Conservation (phyloP, 345 rosid species). For the Arabidopsis thaliana region TAIR10.1 NC_003076.8:7771001-7771500, state of each 20-base stretch:
- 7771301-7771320: constrained; percentile 74
- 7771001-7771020: constrained; percentile 61
- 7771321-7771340: constrained; percentile 74
- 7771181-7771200: constrained; percentile 93
- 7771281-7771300: constrained; percentile 86
- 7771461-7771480: constrained; percentile 54
- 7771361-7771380: constrained; percentile 42
- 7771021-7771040: constrained; percentile 62
- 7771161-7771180: constrained; percentile 64
- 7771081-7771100: constrained; percentile 68
- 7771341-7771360: constrained; percentile 47
- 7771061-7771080: constrained; percentile 77
- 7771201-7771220: constrained; percentile 84
- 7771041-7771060: constrained; percentile 70
- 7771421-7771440: constrained; percentile 53
- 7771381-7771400: constrained; percentile 47
- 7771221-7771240: constrained; percentile 65
- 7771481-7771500: constrained; percentile 80
- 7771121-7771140: constrained; percentile 74
- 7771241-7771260: constrained; percentile 83
- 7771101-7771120: constrained; percentile 81
- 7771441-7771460: constrained; percentile 65
- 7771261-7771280: constrained; percentile 95
- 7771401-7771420: constrained; percentile 42
- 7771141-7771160: constrained; percentile 82